Conservation (phyloP, 352 stramenopile species). For the Globisporangium lucens region DNA sequence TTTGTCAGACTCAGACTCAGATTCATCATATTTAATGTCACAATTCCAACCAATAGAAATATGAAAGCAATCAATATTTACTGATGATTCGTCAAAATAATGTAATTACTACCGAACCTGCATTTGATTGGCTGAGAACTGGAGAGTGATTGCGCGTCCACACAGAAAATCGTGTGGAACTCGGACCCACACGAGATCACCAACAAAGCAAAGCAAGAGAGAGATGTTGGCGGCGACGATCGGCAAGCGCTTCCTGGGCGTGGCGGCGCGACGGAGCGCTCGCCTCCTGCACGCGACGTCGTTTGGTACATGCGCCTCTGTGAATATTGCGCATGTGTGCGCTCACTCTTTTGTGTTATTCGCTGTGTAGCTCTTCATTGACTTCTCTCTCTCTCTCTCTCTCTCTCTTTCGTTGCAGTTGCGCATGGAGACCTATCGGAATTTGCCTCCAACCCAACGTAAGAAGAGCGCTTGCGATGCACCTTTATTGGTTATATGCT, state of each 20-base stretch:
- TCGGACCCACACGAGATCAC: background rate
- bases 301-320: background rate
- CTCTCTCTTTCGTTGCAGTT: constrained; percentile 13
- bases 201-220: no score
- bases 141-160: background rate
- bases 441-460: constrained; percentile 65
- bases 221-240: constrained; percentile 2
- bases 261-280: background rate
- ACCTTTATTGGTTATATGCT: constrained; percentile 1
- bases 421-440: constrained; percentile 57
- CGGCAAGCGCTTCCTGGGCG: background rate
- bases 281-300: constrained; percentile 9
- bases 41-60: no score
- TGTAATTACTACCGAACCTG: background rate
- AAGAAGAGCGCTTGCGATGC: constrained; percentile 14
- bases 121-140: background rate
- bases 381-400: background rate
- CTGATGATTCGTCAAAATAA: background rate
- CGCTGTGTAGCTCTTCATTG: background rate
- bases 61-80: no score
- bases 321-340: background rate
- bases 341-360: background rate
- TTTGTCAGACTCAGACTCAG: no score
- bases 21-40: no score
- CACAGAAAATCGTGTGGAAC: background rate